Base-by-base conservation (phyloP, 805 yeast genomes). In the Hanseniaspora valbyensis region DNA sequence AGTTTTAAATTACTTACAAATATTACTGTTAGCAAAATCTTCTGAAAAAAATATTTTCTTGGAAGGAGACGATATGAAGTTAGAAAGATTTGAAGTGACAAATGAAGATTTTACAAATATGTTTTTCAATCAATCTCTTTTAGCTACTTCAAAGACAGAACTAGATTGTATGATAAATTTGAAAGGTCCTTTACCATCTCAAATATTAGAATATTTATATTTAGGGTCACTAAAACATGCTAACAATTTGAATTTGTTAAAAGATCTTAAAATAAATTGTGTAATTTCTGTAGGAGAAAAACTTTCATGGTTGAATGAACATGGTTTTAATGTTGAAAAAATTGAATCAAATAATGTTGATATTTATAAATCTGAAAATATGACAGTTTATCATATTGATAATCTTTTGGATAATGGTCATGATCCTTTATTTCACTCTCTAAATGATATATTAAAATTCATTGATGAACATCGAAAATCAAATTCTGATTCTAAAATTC, bases 331-430 rank as follows among this genome's bases (percentile, higher is more conserved):
- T 5, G 34, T 25, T 29, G 42, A 33, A n/a, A 39, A 24, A 18
- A 8, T n/a, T 26, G 21, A 22, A 19, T 21, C 41, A 38, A 52
- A 22, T 36, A 22, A 34, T 33, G 19, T 42, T 7, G 22, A 16
- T 1, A 46, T 60, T 25, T 52, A 59, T 38, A 60, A 57, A 45
- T 59, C 57, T 33, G 61, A 62, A 42, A 67, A 63, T 28, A 66
- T 57, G 36, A 57, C 61, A 10, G 58, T 64, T n/a, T 55, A 61
- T n/a, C 84, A 78, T 54, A 76, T 90, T 34, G 74, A 77, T 54
- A 80, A 86, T 58, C 69, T 90, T 32, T 88, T 83, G 59, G 97
- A 90, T 63, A 95, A 90, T 63, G 96, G 97, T 0, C 80, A 84
- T 42, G 95, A 89, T 54, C 79, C 84, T 52, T 67, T 89, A 44